phyloP scores from a whole-genome alignment of 805 yeast genomes.

The Priceomyces castillae region DNA sequence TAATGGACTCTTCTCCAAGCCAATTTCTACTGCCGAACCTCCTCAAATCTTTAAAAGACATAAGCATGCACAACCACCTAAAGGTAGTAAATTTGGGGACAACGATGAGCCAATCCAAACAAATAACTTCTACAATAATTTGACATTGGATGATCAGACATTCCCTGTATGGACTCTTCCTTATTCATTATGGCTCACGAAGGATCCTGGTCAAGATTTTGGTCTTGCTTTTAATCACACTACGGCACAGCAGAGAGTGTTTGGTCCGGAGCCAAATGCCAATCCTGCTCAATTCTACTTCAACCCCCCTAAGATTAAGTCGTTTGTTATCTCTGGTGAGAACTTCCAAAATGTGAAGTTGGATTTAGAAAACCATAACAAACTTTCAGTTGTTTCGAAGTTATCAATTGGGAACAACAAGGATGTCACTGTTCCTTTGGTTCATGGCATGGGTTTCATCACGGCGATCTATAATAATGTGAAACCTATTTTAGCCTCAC shows the following conservation, averaged over 20 bases:
- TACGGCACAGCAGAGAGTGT: slow-evolving; percentile 56
- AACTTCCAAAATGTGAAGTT: slow-evolving; percentile 22
- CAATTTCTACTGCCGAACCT: slow-evolving; percentile 46
- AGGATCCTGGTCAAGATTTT: slow-evolving; percentile 40
- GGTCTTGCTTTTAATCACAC: slow-evolving; percentile 74
- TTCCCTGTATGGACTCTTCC: slow-evolving; percentile 82
- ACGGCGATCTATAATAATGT: slow-evolving; percentile 57
- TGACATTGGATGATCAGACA: slow-evolving; percentile 63
- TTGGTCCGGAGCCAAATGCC: slow-evolving; percentile 59
- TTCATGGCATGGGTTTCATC: slow-evolving; percentile 79
- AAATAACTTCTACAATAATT: slow-evolving; percentile 75
- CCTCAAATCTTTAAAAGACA: slow-evolving; percentile 36
- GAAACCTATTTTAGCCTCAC: slow-evolving; percentile 55
- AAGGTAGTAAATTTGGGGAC: slow-evolving; percentile 24
- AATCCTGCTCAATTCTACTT: slow-evolving; percentile 60
- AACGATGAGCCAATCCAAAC: slow-evolving; percentile 55
- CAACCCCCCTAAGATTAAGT: slow-evolving; percentile 63
- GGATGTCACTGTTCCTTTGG: slow-evolving; percentile 51
- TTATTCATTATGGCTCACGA: slow-evolving; percentile 67
- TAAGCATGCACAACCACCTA: slow-evolving; percentile 35
- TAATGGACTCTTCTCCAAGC: slow-evolving; percentile 37
- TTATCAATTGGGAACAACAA: slow-evolving; percentile 10
- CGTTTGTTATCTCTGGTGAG: slow-evolving; percentile 46
- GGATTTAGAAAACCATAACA: slow-evolving; percentile 23
- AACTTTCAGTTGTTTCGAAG: slow-evolving; percentile 30